Percentiles rank a stretch among this genome's conserved stretches.
These are phyloP conservation scores for Carallia pectinifolia DNA, from an alignment of 345 rosid genomes.

Conservation along the genomic window DNA sequence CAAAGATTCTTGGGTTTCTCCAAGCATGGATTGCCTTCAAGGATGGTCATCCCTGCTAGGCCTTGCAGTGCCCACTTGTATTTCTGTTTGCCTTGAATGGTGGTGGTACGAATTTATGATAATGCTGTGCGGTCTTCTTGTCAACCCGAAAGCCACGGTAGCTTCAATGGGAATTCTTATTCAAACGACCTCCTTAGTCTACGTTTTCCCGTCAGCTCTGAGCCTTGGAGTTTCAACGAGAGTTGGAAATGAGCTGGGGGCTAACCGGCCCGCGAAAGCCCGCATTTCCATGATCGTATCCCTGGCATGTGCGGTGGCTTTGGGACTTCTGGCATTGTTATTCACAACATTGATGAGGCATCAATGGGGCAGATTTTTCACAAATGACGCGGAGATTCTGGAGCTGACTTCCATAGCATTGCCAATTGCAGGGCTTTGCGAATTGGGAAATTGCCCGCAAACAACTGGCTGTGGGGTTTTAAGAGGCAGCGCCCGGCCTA, in stretches of 20 bases:
- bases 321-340: slow-evolving; percentile 74
- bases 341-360: slow-evolving; percentile 73
- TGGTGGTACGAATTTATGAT: slow-evolving; percentile 99
- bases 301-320: slow-evolving; percentile 45
- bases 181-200: slow-evolving; percentile 84
- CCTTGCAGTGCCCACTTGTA: slow-evolving; percentile 83
- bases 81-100: slow-evolving; percentile 96
- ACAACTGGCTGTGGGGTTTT: slow-evolving; percentile 93
- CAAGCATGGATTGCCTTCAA: slow-evolving; percentile 63
- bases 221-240: slow-evolving; percentile 91
- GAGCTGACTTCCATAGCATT: slow-evolving; percentile 74
- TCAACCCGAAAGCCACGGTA: slow-evolving; percentile 83
- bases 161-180: slow-evolving; percentile 97
- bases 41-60: slow-evolving; percentile 89
- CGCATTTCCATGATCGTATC: slow-evolving; percentile 79
- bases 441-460: slow-evolving; percentile 96
- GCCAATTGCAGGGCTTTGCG: slow-evolving; percentile 88
- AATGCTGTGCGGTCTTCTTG: slow-evolving; percentile 75
- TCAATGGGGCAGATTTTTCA: slow-evolving; percentile 83
- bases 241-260: slow-evolving; percentile 93
- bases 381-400: slow-evolving; percentile 58
- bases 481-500: slow-evolving; percentile 91
- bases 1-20: slow-evolving; percentile 80
- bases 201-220: slow-evolving; percentile 87
- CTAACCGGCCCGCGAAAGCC: slow-evolving; percentile 73